Evolutionary conservation across 768 basidiomycete genomes (phyloP), one percentile per base, ranked within the genome.

Genomic region (Pulveroboletus sp.): DNA sequence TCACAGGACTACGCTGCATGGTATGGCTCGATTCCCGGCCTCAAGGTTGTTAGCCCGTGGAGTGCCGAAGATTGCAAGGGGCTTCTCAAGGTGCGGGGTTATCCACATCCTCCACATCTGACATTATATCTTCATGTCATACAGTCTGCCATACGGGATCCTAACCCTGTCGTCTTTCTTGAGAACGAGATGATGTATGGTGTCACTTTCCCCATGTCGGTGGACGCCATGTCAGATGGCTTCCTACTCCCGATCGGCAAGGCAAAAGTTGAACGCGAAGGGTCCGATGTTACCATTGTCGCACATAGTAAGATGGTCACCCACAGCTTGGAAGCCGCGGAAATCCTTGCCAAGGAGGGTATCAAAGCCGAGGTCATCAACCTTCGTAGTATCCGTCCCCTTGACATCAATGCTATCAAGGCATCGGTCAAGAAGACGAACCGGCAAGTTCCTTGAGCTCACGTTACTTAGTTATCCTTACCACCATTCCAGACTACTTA

Each of bases 151-250:
- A 98, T 99, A 65, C 90, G 96, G 35, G 96, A 99, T 71, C 94
- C 94, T 47, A 98, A 95, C 75, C 93, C 93, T 12, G 89, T 97
- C 59, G 93, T 97, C 58, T 93, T 99, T 81, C 87, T 99, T 46
- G 96, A 99, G 69, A 99, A 99, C 73, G 96, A 99, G 71, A 93
- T 99, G 83, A 71, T 99, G 68, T 99, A 99, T 74, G 96, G 96
- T 71, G 84, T 93, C 56, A 81, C 87, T 32, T 99, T 98, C 86
- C 93, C 94, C 43, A 86, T 98, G 85, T 92, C 93, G 26, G 69
- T 83, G 56, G 94, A 94, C 63, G 94, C 93, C 60, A 85, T 96
- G 84, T 93, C 91, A 46, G 90, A 94, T 69, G 82, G 90, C 74
- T 99, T 93, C 81, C 70, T 94, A 39, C 76, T 98, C 47, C 95